Conservation (phyloP, 805 yeast species). For the Candida vartiovaarae region DNA sequence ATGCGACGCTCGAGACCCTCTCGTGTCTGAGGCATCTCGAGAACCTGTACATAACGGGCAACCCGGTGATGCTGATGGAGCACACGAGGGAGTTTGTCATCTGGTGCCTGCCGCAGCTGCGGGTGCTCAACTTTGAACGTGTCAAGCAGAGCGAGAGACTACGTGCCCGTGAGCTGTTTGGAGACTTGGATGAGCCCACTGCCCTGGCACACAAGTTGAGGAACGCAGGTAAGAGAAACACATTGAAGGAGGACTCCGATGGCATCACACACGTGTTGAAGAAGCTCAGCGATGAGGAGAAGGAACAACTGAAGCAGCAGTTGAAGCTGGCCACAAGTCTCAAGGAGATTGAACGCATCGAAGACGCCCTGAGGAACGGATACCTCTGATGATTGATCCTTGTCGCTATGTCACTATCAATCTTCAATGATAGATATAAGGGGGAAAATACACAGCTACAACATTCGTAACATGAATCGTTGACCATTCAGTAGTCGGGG, state of each 20-base stretch:
- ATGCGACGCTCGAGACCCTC: constrained; percentile 36
- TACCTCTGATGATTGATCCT: constrained; percentile 14
- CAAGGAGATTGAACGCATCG: constrained; percentile 70
- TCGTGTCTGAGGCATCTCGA: constrained; percentile 34
- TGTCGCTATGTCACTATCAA: too few species aligned
- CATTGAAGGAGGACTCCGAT: neutral
- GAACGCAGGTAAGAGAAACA: neutral
- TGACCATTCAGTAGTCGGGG: neutral
- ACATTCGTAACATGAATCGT: too few species aligned
- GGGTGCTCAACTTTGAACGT: constrained; percentile 60
- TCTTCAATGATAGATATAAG: too few species aligned
- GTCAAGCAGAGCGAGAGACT: constrained; percentile 50
- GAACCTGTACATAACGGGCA: constrained; percentile 47
- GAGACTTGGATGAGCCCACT: constrained; percentile 17
- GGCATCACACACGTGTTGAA: neutral
- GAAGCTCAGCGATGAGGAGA: constrained; percentile 50
- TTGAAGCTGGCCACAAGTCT: constrained; percentile 59
- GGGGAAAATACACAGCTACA: too few species aligned
- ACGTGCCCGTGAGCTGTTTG: constrained; percentile 38
- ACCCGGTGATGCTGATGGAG: constrained; percentile 42
- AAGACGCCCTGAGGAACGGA: constrained; percentile 41
- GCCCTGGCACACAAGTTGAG: constrained; percentile 16
- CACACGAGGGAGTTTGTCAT: constrained; percentile 56
- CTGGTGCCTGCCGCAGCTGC: constrained; percentile 55
- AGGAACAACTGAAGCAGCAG: constrained; percentile 40